Evolutionary conservation across 2,329 filamentous ascomycete genomes (phyloP), one percentile per base, ranked within the genome.

Genomic region (Fusarium sp.): DNA sequence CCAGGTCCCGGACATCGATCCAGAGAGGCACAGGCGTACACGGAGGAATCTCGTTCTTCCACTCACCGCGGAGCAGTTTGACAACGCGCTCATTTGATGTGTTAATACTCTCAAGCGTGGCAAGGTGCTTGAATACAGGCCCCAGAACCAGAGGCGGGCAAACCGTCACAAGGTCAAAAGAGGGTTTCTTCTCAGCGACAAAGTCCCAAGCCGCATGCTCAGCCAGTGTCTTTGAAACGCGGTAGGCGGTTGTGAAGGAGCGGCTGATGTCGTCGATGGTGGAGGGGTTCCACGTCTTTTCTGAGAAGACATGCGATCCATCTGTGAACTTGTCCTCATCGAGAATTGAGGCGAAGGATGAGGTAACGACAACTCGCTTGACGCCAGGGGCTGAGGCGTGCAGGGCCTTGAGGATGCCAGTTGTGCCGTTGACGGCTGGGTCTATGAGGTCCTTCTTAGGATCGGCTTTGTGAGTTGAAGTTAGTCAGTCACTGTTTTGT

Each of bases 361-460:
- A 86, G 17, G 86, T 88, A 46, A 90, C 77, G 58, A 92, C 90
- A 15, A 97, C 91, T 63, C 90, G 87, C 81, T 90, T 93, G 53
- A 97, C 92, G 7, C 69, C 68, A 1, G 86, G 86, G 1, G 86
- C 75, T 76, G 87, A 68, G 64, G 83, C 82, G 74, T 91, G 89
- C 66, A 95, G 85, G 18, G 92, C 90, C 69, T 90, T 86, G 36
- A 93, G 89, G 57, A 96, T 88, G 34, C 91, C 91, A 69, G 90
- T 92, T 2, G 87, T 88, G 66, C 87, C 88, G 55, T 85, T 80
- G 45, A 89, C 79, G 6, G 87, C 88, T 2, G 88, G 88, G 71
- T 88, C 84, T 58, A 90, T 78, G 31, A 90, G 81, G 59, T 89
- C 87, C 53, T 78, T 84, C 65, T 84, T 75, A 11, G 85, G 78